phyloP scores from a whole-genome alignment of 306 rosid genomes.

The Prunus salicina region DNA sequence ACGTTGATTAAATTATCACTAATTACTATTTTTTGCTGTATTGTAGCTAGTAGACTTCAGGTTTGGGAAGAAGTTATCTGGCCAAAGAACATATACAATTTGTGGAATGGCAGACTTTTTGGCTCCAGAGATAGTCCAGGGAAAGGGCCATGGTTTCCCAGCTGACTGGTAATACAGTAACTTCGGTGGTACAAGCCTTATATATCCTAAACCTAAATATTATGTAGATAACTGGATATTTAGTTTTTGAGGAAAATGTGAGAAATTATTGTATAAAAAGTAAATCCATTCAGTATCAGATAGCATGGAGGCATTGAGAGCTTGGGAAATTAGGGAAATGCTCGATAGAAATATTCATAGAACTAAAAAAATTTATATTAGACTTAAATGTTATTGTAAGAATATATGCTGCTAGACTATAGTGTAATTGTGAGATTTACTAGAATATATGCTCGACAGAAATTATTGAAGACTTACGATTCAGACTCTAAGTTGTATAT shows the following conservation, averaged over 20 bases:
- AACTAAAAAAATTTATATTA: neutral
- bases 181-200: constrained; percentile 17
- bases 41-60: constrained; percentile 87
- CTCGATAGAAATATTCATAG: neutral
- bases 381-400: neutral
- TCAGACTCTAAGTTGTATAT: neutral
- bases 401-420: neutral
- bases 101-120: constrained; percentile 83
- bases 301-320: neutral
- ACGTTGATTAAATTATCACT: neutral
- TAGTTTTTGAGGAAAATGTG: neutral
- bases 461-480: neutral
- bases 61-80: constrained; percentile 67
- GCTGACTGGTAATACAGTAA: constrained; percentile 78
- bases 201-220: neutral
- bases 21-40: constrained; percentile 10
- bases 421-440: neutral
- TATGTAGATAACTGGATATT: neutral
- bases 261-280: neutral
- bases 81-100: constrained; percentile 83
- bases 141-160: constrained; percentile 90
- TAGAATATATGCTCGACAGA: neutral
- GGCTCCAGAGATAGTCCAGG: constrained; percentile 93
- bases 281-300: neutral
- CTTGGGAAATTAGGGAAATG: neutral